Conservation (phyloP, 2,329 filamentous ascomycete species). For the Albophoma yamanashiensis region DNA sequence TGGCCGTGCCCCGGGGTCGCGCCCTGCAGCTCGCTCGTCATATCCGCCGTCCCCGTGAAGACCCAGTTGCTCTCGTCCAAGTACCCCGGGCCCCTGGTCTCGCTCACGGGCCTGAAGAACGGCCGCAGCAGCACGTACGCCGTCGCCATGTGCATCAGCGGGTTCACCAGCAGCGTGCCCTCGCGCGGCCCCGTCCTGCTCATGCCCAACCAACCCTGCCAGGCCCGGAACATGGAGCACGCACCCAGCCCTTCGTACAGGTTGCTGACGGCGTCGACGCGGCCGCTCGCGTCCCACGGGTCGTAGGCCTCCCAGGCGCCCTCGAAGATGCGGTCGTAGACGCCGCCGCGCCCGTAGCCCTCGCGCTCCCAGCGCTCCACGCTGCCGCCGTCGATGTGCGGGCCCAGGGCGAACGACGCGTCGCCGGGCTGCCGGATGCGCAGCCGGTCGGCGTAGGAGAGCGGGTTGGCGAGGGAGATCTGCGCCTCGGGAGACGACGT, state of each 20-base stretch:
- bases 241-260: conserved; percentile 73
- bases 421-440: conserved; percentile 65
- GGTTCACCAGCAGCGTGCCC: conserved; percentile 76
- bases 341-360: conserved; percentile 54
- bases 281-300: conserved; percentile 64
- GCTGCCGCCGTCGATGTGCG: conserved; percentile 64
- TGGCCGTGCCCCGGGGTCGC: conserved; percentile 59
- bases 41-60: conserved; percentile 32
- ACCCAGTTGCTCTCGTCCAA: conserved; percentile 49
- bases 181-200: conserved; percentile 61
- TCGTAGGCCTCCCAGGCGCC: conserved; percentile 77
- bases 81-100: conserved; percentile 18
- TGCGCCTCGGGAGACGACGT: conserved; percentile 33
- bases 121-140: conserved; percentile 75
- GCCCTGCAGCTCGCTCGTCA: conserved; percentile 57
- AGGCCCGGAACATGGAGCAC: conserved; percentile 78
- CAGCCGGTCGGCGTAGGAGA: conserved; percentile 61
- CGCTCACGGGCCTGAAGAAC: conserved; percentile 56
- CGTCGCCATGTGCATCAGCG: conserved; percentile 62
- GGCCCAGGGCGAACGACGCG: conserved; percentile 57
- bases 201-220: conserved; percentile 83
- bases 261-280: conserved; percentile 59
- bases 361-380: conserved; percentile 64
- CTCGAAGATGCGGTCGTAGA: conserved; percentile 63
- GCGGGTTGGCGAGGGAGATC: conserved; percentile 42